Conservation (phyloP, 1,284 basidiomycete species). For the Amylostereum areolatum region DNA sequence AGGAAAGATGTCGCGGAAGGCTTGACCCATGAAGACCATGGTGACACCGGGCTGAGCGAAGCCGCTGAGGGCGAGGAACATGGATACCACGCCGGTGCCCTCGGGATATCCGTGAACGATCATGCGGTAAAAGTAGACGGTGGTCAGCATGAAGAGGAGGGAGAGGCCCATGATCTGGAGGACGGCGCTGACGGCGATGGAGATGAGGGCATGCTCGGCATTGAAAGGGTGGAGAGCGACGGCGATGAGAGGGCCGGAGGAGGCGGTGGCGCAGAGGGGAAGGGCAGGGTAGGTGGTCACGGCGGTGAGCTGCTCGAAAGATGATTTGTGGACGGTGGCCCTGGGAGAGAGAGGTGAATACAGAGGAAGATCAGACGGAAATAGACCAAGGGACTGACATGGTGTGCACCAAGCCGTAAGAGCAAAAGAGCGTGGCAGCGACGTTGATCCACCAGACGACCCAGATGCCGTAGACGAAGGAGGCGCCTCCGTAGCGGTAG, state of each 20-base stretch:
- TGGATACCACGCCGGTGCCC: constrained; percentile 29
- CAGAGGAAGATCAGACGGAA: not conserved
- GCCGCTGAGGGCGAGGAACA: constrained; percentile 43
- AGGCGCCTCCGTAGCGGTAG: constrained; percentile 44
- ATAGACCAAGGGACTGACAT: constrained; percentile 39
- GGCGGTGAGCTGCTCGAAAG: constrained; percentile 49
- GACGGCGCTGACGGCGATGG: constrained; percentile 35
- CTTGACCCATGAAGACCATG: constrained; percentile 31
- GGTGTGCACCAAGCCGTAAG: constrained; percentile 59
- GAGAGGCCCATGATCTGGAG: constrained; percentile 35
- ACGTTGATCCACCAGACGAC: constrained; percentile 72
- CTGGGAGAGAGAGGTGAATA: constrained; percentile 26
- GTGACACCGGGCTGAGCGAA: constrained; percentile 39
- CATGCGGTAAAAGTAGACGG: constrained; percentile 14
- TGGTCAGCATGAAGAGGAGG: constrained; percentile 24
- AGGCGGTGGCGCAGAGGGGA: constrained; percentile 61
- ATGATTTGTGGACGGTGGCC: constrained; percentile 57
- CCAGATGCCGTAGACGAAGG: constrained; percentile 60
- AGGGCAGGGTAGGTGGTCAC: constrained; percentile 72
- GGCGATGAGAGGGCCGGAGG: constrained; percentile 59
- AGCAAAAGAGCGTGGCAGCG: constrained; percentile 49
- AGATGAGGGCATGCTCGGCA: constrained; percentile 45
- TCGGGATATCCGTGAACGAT: constrained; percentile 18
- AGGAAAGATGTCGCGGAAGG: constrained; percentile 25
- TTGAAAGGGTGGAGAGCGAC: constrained; percentile 39